Evolutionary conservation across 805 yeast species (phyloP).

Genomic region (Jamesozyma spencerorum): DNA sequence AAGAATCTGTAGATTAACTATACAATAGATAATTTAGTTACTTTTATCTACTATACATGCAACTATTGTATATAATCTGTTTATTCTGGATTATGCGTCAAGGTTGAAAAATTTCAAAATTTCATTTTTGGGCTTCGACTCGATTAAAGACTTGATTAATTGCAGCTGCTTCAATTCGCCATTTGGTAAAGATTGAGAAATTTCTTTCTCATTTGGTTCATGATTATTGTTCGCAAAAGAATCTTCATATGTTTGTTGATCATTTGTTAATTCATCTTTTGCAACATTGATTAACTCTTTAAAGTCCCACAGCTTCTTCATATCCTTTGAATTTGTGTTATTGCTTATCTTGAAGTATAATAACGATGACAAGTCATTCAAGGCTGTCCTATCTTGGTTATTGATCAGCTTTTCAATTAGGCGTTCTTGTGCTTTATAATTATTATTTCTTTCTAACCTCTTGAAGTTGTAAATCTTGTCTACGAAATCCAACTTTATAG

Average conservation of each 20-base stretch:
- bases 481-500: constrained; percentile 23
- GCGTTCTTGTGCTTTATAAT: constrained; percentile 28
- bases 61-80: not conserved
- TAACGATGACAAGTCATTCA: constrained; percentile 18
- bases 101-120: constrained; percentile 48
- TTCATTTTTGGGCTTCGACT: constrained; percentile 59
- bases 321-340: constrained; percentile 12
- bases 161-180: constrained; percentile 48
- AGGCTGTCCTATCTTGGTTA: not conserved
- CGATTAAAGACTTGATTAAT: constrained; percentile 51
- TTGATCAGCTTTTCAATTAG: constrained; percentile 26
- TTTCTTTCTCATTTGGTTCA: not conserved
- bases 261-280: constrained; percentile 13
- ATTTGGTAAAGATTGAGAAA: constrained; percentile 7
- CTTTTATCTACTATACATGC: not conserved
- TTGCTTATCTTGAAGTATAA: constrained; percentile 33
- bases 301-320: constrained; percentile 35
- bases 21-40: not conserved
- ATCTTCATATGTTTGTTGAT: not conserved
- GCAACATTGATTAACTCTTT: constrained; percentile 41
- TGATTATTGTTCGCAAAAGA: not conserved
- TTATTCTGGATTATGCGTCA: constrained; percentile 3
- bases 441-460: constrained; percentile 34
- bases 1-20: not conserved
- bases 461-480: constrained; percentile 26